A percentile compares a stretch with the other conserved stretches of the same genome.
Conservation (phyloP, 2,329 filamentous ascomycete genomes). For the Claviceps pusilla region DNA sequence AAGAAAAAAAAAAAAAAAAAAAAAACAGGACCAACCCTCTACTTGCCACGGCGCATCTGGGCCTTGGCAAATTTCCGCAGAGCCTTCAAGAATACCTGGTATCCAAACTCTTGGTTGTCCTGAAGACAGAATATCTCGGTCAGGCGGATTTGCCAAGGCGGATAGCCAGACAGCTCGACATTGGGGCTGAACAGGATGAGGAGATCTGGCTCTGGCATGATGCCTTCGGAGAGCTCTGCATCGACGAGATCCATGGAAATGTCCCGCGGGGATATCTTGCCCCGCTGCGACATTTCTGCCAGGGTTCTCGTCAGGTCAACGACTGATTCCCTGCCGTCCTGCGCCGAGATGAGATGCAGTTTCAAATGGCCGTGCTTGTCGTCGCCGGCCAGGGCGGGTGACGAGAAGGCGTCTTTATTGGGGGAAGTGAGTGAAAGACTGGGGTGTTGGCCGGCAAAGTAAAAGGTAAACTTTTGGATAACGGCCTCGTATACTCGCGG, state of each 20-base stretch:
- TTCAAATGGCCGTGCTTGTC: slow-evolving; percentile 29
- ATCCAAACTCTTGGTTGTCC: slow-evolving; percentile 73
- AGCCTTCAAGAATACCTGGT: slow-evolving; percentile 80
- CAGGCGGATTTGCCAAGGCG: slow-evolving; percentile 87
- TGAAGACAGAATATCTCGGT: slow-evolving; percentile 80
- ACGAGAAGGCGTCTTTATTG: slow-evolving; percentile 24
- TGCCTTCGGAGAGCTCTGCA: slow-evolving; percentile 62
- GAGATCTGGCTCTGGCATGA: slow-evolving; percentile 82
- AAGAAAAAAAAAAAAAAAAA: too few species aligned
- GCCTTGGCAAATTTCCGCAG: slow-evolving; percentile 74
- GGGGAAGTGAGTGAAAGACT: slow-evolving; percentile 43
- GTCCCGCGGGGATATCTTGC: slow-evolving; percentile 66
- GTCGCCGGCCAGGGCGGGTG: slow-evolving; percentile 13
- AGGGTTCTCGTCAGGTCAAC: slow-evolving; percentile 92
- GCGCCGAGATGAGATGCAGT: slow-evolving; percentile 67
- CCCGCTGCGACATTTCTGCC: slow-evolving; percentile 83
- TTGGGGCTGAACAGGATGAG: slow-evolving; percentile 74
- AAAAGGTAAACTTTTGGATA: slow-evolving; percentile 64
- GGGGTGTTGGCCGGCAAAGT: slow-evolving; percentile 68
- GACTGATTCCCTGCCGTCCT: slow-evolving; percentile 83
- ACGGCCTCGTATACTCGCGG: slow-evolving; percentile 71
- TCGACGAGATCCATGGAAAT: slow-evolving; percentile 79
- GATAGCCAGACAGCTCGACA: slow-evolving; percentile 78
- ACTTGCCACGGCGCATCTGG: slow-evolving; percentile 72
- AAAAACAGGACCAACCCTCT: slow-evolving; percentile 8